Evolutionary conservation across 148 eudicot genomes (phyloP).

Genomic region (Chenopodium berlandieri): DNA sequence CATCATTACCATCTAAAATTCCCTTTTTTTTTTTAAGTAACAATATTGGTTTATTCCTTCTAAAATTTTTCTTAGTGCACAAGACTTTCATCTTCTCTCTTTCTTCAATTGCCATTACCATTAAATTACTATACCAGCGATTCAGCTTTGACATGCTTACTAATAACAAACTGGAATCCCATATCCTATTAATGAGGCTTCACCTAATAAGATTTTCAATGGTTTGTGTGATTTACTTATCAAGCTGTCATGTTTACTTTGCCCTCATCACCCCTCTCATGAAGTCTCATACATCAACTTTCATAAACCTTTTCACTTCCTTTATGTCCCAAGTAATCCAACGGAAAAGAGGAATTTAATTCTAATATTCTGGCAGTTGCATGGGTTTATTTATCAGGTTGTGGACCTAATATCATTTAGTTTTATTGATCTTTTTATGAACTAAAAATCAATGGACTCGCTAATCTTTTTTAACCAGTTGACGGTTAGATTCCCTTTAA

Average conservation of each 20-base stretch:
- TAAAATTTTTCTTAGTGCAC: background rate
- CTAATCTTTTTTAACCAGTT: no score
- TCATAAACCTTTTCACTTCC: background rate
- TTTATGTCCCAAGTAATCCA: background rate
- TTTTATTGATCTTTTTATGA: no score
- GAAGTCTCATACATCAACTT: no score
- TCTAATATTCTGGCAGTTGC: background rate
- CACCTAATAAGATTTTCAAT: background rate
- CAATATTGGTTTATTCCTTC: no score
- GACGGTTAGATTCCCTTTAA: no score
- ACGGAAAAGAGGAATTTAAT: background rate
- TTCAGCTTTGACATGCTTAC: background rate
- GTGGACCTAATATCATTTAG: background rate
- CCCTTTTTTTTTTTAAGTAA: background rate
- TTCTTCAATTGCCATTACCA: background rate
- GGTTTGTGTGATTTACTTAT: background rate
- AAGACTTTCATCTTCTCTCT: background rate
- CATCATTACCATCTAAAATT: background rate
- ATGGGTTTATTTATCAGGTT: background rate
- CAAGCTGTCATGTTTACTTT: background rate
- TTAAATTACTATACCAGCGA: no score
- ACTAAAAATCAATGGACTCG: no score
- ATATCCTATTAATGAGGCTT: background rate
- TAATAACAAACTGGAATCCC: background rate
- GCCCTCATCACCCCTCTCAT: background rate